A percentile compares a stretch with the other conserved stretches of the same genome.
These are phyloP conservation scores for Cyberlindnera bimundalis DNA, from an alignment of 805 yeast species.

Conservation along the genomic window DNA sequence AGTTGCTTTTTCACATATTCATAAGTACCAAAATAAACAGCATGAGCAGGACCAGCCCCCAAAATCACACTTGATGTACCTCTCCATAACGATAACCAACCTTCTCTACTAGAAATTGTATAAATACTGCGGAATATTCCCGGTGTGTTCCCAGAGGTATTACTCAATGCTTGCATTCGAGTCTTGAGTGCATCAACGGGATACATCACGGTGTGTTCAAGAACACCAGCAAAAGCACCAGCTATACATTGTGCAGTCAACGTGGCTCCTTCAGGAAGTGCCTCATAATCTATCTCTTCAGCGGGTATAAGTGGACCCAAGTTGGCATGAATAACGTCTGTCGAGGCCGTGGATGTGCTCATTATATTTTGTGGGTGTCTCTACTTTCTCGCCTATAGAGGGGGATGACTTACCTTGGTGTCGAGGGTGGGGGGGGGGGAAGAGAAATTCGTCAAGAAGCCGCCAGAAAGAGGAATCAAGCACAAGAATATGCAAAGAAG, in stretches of 20 bases:
- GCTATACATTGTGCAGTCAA: constrained; percentile 78
- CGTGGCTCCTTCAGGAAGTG: constrained; percentile 84
- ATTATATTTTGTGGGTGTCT: constrained; percentile 2
- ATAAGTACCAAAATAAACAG: constrained; percentile 91
- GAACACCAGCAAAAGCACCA: constrained; percentile 96
- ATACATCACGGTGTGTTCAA: constrained; percentile 97
- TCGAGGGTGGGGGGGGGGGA: too few relatives aligned
- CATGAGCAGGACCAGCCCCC: constrained; percentile 99
- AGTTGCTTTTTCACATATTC: constrained; percentile 55
- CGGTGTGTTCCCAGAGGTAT: constrained; percentile 7
- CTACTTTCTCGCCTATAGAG: too few relatives aligned
- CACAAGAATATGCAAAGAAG: too few relatives aligned
- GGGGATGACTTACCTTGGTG: too few relatives aligned
- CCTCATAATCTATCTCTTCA: constrained; percentile 79
- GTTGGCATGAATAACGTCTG: constrained; percentile 12
- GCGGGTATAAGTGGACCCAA: constrained; percentile 11
- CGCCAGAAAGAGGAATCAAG: too few relatives aligned
- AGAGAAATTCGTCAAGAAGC: too few relatives aligned
- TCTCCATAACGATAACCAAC: constrained; percentile 85
- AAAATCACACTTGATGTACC: constrained; percentile 88
- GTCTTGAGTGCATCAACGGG: constrained; percentile 95
- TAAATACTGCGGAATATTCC: constrained; percentile 55
- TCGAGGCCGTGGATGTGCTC: constrained; percentile 5
- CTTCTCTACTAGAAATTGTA: constrained; percentile 77
- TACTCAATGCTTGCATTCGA: constrained; percentile 63